phyloP scores from a whole-genome alignment of 2,329 filamentous ascomycete species.

The Trichoderma breve region DNA sequence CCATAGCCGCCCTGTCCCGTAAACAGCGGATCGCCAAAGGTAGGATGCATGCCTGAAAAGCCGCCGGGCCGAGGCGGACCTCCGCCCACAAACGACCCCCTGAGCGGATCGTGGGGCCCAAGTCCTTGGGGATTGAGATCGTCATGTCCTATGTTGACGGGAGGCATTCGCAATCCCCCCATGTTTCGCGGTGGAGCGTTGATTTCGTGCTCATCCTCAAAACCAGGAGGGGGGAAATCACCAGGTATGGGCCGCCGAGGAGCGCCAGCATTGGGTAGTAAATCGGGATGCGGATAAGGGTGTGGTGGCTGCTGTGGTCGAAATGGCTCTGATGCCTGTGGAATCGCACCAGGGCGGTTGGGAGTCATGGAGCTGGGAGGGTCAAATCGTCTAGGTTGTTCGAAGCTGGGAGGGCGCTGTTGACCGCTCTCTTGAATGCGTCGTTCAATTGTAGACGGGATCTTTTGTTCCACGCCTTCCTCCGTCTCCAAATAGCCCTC shows the following conservation, averaged over 20 bases:
- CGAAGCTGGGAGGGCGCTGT: neutral
- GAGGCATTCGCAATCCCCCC: constrained; percentile 46
- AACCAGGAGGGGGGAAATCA: constrained; percentile 82
- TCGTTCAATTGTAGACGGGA: neutral
- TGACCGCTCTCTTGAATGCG: neutral
- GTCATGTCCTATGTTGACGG: constrained; percentile 73
- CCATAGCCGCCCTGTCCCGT: constrained; percentile 51
- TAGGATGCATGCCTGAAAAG: constrained; percentile 88
- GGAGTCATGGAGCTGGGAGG: constrained; percentile 54
- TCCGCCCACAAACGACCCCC: constrained; percentile 63
- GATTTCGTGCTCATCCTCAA: constrained; percentile 90
- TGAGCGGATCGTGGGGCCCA: constrained; percentile 79
- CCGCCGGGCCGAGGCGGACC: constrained; percentile 58
- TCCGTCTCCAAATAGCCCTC: constrained; percentile 64
- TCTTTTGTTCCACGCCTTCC: constrained; percentile 28
- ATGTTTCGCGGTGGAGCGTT: constrained; percentile 54
- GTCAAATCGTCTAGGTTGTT: constrained; percentile 55
- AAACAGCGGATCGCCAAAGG: constrained; percentile 88
- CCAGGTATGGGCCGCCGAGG: constrained; percentile 47
- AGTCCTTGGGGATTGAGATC: constrained; percentile 86
- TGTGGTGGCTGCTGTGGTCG: neutral
- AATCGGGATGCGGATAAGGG: constrained; percentile 62
- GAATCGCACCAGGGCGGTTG: constrained; percentile 53
- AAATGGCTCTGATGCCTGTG: neutral
- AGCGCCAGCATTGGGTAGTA: constrained; percentile 55